Percentiles rank a stretch among this genome's conserved stretches.
These are phyloP conservation scores for Cytospora mali DNA, from an alignment of 2,329 filamentous ascomycete species.

Conservation along the genomic window DNA sequence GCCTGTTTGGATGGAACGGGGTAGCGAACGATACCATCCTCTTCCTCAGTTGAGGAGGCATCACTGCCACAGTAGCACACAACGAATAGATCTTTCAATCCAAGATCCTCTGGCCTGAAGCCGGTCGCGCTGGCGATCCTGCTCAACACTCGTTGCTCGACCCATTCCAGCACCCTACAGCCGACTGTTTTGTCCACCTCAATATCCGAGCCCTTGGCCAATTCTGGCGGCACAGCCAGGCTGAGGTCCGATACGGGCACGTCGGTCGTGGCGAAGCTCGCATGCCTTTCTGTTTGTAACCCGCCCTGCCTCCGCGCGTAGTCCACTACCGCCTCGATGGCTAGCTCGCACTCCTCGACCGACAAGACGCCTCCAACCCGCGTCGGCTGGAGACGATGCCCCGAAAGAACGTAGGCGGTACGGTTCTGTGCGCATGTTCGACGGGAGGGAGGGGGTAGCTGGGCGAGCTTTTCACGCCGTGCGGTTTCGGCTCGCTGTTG, in stretches of 20 bases:
- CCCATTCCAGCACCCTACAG: conserved; percentile 10
- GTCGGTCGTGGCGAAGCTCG: conserved; percentile 26
- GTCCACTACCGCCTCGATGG: conserved; percentile 18
- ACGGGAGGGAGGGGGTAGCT: conserved; percentile 12
- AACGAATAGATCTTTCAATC: conserved; percentile 25
- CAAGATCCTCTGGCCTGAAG: conserved; percentile 18
- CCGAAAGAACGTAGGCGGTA: conserved; percentile 23
- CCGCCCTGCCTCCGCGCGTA: conserved; percentile 21
- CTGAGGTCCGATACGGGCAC: conserved; percentile 24
- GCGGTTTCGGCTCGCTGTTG: conserved; percentile 22
- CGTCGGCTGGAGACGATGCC: conserved; percentile 24
- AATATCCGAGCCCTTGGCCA: neutral
- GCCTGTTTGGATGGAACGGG: conserved; percentile 26
- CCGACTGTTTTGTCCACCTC: conserved; percentile 6
- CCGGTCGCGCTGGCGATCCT: conserved; percentile 18
- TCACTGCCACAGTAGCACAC: conserved; percentile 18
- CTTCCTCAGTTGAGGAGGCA: neutral
- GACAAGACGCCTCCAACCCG: conserved; percentile 8
- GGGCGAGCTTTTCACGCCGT: conserved; percentile 23
- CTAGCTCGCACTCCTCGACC: conserved; percentile 16
- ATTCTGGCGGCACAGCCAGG: neutral
- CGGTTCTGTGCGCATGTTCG: conserved; percentile 26
- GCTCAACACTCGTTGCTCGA: conserved; percentile 8
- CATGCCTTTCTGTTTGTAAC: conserved; percentile 22
- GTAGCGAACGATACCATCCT: neutral